Evolutionary conservation across 116 monocot species (phyloP), one percentile per base, ranked within the genome.

Genomic region (Posidonia oceanica): DNA sequence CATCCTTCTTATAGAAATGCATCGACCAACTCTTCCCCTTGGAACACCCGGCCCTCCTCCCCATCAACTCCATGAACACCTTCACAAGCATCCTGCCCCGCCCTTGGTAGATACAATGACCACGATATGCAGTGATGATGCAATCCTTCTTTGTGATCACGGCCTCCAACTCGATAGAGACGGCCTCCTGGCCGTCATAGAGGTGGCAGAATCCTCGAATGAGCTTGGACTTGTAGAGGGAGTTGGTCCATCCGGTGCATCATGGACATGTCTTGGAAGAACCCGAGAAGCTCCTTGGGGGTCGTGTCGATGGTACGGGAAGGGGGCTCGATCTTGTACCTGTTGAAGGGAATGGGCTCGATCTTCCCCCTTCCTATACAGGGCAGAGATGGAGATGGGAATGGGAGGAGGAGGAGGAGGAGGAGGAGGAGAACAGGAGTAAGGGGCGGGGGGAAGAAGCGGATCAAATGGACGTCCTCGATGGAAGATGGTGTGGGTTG

Each of bases 1-100:
- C 64, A 6, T 87, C 87, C 84, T 89, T 89, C 86, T 83, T 94
- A 77, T 94, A 94, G 59, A 94, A 93, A 72, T 89, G 89, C 93
- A 93, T 93, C 23, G 93, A 93, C 7, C 93, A 89, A 5, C 93
- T 89, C 81, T 93, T 93, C 4, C 93, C 93, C 39, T 74, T 83
- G 36, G 89, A 89, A 64, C 93, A 93, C 0, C 93, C 93, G 8
- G 66, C 85, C 16, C 65, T 63, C 39, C 89, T 72, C 20, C 93
- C 93, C 93, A 93, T 93, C 67, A 93, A 79, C 80, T 93, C 93
- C 66, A 87, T 39, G 66, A 93, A 93, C 15, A 76, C 68, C 69
- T 84, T 75, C 38, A 89, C 66, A 14, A 89, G 81, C 23, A 75
- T 71, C 0, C 89, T 89, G 21, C 89, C 93, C 54, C 93, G 89